Evolutionary conservation across 495 filamentous ascomycete species (phyloP).

Genomic region (Xylaria curta): DNA sequence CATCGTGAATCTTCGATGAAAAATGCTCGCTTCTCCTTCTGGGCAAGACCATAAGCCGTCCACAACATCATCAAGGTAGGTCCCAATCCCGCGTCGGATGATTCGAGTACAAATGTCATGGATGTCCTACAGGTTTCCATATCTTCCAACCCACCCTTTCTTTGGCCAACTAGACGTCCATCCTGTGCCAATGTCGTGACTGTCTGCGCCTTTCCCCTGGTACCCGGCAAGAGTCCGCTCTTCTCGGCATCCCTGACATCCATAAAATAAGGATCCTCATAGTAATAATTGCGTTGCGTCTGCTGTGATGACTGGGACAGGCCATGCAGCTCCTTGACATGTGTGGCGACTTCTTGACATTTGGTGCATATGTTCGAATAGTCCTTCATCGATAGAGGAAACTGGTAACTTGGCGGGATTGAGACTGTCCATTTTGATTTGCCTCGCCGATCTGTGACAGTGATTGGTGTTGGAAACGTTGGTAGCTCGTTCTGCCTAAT

Average conservation of each 20-base stretch:
- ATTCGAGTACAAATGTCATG: slow-evolving; percentile 74
- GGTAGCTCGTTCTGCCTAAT: slow-evolving; percentile 58
- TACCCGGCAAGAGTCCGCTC: slow-evolving; percentile 58
- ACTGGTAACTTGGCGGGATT: slow-evolving; percentile 63
- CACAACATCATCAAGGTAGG: slow-evolving; percentile 73
- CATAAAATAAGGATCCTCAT: slow-evolving; percentile 66
- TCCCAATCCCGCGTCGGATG: slow-evolving; percentile 70
- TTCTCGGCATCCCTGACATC: slow-evolving; percentile 69
- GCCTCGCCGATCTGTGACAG: slow-evolving; percentile 62
- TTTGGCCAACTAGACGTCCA: slow-evolving; percentile 45
- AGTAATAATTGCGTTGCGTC: slow-evolving; percentile 59
- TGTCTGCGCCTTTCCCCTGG: slow-evolving; percentile 37
- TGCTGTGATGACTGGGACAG: slow-evolving; percentile 45
- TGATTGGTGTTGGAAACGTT: slow-evolving; percentile 63
- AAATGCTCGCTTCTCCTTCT: slow-evolving; percentile 70
- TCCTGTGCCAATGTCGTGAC: slow-evolving; percentile 34
- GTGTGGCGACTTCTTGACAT: slow-evolving; percentile 59
- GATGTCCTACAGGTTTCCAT: slow-evolving; percentile 65
- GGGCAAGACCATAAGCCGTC: slow-evolving; percentile 76
- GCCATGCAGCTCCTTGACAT: slow-evolving; percentile 54
- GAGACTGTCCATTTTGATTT: slow-evolving; percentile 71
- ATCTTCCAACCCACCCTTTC: slow-evolving; percentile 42
- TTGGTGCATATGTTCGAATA: slow-evolving; percentile 67
- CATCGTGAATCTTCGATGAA: slow-evolving; percentile 79
- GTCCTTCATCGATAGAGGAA: slow-evolving; percentile 63